Base-by-base conservation (phyloP, 176 grass and related monocot genomes). In the Areca catechu region DNA sequence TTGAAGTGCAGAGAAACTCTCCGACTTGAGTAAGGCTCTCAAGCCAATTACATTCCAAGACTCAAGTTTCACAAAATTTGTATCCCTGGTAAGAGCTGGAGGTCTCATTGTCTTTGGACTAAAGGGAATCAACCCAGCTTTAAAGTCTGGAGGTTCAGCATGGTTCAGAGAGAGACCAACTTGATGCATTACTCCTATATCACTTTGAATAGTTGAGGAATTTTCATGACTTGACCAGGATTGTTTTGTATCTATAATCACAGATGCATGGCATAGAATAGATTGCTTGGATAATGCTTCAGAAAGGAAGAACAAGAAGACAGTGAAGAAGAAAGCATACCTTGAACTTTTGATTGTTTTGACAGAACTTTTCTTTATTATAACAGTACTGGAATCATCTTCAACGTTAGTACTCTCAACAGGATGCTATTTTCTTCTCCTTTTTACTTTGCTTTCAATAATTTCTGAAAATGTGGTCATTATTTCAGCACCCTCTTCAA, bases 11-110 rank as follows among this genome's bases (percentile, higher is more conserved):
- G 92, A 87, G 65, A 82, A 90, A 58, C 57, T 75, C 79, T 85
- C 86, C 37, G 70, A 69, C 61, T 90, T 96, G 27, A 88, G 65
- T 66, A 96, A 82, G 77, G 86, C 80, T 72, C 81, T 86, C 65
- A 96, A 84, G 27, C 92, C 92, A 71, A 82, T 96, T 23, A 96
- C 92, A 80, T 96, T 96, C 92, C 92, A 96, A 25, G 92, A 90
- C 51, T 88, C 49, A 69, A 96, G 74, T 61, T 96, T 96, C 25
- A 96, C 19, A 24, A 71, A 74, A 43, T 67, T 76, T 37, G 53
- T 75, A 75, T 82, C 86, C 56, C 77, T 79, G 53, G 54, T 74
- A 76, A 90, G 92, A 57, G 86, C 72, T 56, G 78, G 74, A 51
- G 83, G 83, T 28, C 92, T 90, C 86, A 90, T 85, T 59, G 49